Evolutionary conservation across 257 asterid species (phyloP), one percentile per base, ranked within the genome.

Genomic region (Solanum habrochaites): DNA sequence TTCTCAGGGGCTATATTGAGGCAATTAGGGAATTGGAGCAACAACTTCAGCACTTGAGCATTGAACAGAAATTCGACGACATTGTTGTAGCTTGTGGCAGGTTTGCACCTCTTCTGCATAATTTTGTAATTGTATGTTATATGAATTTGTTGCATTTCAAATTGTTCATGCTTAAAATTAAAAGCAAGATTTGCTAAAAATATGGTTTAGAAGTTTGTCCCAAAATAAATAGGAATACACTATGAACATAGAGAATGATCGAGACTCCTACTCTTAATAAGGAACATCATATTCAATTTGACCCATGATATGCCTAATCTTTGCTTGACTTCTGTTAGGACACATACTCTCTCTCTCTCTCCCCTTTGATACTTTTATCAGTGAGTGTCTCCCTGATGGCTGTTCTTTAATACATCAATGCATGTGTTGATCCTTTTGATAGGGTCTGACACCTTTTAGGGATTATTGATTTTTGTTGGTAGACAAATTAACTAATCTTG

Each of bases 51-150:
- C 85, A 88, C 69, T 85, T 88, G 42, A 86, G 70, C 45, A 86
- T 90, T 35, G 90, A 64, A 86, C 82, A 86, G 83, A 80, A 89
- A 84, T 95, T 97, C 86, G 95, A 94, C 67, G 97, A 95, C 91
- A 93, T 97, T 83, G 94, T 94, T 90, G 99, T 94, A 70, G 99
- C 99, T 58, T 95, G 98, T 85, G 99, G 99, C 89, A 97, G 99
- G 99, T 96, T 77, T 23, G 69, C 45, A 29, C 67, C 73, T 81
- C 85, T 60, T 86, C 84, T 83, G 70, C 25, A 18, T 83, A 49
- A 52, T 49, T 23, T 35, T 85, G 20, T 8, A 15, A 27, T 60
- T 29, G 16, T 32, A 27, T 29, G 67, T 27, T 80, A 29, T n/a
- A 77, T 77, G 37, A 71, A 35, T 42, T 77, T 77, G 37, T 80